Evolutionary conservation across 2,329 filamentous ascomycete genomes (phyloP).

Genomic region (Chalaropsis ovoidea): DNA sequence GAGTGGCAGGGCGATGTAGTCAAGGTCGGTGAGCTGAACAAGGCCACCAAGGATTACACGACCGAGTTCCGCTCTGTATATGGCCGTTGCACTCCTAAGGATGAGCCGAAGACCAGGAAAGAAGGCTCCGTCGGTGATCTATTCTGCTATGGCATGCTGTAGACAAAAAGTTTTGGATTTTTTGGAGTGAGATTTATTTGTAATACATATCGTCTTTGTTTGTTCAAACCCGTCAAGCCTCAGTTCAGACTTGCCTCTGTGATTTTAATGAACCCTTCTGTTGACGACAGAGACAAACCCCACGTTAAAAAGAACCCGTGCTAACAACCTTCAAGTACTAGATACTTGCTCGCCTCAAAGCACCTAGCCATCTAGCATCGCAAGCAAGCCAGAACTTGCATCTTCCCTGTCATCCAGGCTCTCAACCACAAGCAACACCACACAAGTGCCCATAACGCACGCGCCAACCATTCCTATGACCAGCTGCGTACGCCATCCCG

Average conservation of each 20-base stretch:
- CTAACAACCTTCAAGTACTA: no score
- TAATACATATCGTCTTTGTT: background rate
- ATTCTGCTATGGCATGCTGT: slow-evolving; percentile 44
- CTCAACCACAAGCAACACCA: slow-evolving; percentile 49
- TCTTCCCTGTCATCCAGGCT: slow-evolving; percentile 29
- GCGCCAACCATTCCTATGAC: slow-evolving; percentile 52
- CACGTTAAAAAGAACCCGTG: background rate
- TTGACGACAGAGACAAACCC: background rate
- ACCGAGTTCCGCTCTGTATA: slow-evolving; percentile 50
- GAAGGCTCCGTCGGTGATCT: slow-evolving; percentile 46
- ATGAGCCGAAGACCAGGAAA: slow-evolving; percentile 27
- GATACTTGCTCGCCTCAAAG: background rate
- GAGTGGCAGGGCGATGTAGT: slow-evolving; percentile 48
- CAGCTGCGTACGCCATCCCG: slow-evolving; percentile 82
- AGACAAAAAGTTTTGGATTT: background rate
- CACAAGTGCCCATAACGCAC: slow-evolving; percentile 55
- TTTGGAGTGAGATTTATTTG: background rate
- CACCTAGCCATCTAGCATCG: slow-evolving; percentile 17
- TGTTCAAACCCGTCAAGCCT: background rate
- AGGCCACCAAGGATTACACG: slow-evolving; percentile 44
- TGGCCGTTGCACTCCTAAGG: slow-evolving; percentile 51
- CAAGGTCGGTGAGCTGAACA: slow-evolving; percentile 33
- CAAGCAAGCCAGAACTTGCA: slow-evolving; percentile 13
- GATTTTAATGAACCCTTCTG: background rate
- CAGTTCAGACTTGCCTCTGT: background rate